Percentiles rank a stretch among this genome's conserved stretches.
phyloP scores from a whole-genome alignment of 1,139 yeast species.

The Yamadazyma dendronema region DNA sequence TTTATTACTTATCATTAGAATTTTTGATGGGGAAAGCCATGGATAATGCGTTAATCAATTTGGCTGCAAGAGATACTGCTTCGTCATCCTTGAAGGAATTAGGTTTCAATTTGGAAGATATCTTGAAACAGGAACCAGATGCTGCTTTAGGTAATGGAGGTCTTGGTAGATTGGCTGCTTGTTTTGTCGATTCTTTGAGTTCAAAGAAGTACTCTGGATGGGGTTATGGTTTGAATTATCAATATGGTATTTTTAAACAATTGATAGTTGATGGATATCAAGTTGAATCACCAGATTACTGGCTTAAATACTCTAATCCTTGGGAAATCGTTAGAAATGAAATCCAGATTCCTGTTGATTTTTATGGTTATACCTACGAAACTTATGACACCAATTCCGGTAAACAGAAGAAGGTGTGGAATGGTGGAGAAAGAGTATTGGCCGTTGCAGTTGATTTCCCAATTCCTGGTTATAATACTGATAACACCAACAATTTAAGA shows the following conservation, averaged over 20 bases:
- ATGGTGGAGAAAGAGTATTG: constrained; percentile 83
- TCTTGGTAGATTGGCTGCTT: constrained; percentile 90
- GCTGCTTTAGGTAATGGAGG: constrained; percentile 97
- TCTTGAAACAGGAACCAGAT: constrained; percentile 84
- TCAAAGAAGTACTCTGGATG: constrained; percentile 89
- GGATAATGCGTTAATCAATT: constrained; percentile 89
- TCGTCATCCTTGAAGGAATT: constrained; percentile 61
- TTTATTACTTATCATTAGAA: constrained; percentile 84
- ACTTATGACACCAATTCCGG: constrained; percentile 51
- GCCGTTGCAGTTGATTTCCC: constrained; percentile 96
- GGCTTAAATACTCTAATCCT: constrained; percentile 85
- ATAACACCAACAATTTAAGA: constrained; percentile 84
- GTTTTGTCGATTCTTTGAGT: constrained; percentile 86
- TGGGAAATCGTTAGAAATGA: constrained; percentile 91
- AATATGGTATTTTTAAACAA: constrained; percentile 92
- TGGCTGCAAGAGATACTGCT: constrained; percentile 53
- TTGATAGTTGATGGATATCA: constrained; percentile 89
- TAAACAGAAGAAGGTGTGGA: constrained; percentile 64
- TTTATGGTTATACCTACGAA: constrained; percentile 79
- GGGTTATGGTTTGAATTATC: constrained; percentile 95
- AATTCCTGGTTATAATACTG: constrained; percentile 84
- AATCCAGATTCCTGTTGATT: constrained; percentile 89
- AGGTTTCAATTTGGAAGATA: constrained; percentile 87
- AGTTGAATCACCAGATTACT: constrained; percentile 91
- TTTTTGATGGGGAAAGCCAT: constrained; percentile 94